These are phyloP conservation scores for Astraeus odoratus DNA, from an alignment of 768 basidiomycete species.

Conservation along the genomic window DNA sequence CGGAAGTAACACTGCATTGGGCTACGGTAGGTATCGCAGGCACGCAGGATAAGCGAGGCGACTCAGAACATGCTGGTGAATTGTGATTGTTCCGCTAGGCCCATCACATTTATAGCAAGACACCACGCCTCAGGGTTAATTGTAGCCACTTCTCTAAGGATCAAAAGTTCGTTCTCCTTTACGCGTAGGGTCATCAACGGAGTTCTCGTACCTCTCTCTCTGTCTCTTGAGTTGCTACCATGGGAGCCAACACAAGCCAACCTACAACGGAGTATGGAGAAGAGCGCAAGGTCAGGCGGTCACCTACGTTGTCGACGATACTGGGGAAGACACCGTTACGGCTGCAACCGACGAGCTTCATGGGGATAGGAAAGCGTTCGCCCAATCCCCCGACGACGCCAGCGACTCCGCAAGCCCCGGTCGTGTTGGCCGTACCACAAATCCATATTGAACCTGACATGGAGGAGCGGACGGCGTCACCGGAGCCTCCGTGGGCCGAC, in stretches of 20 bases:
- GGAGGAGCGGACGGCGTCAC: conserved; percentile 18
- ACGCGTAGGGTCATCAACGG: not conserved
- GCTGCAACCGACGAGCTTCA: conserved; percentile 14
- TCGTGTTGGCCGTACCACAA: not conserved
- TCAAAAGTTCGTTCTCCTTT: not conserved
- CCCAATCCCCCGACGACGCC: conserved; percentile 25
- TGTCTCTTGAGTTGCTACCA: conserved; percentile 1
- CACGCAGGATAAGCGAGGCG: conserved; percentile 26
- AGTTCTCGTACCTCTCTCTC: not conserved
- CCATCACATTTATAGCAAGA: conserved; percentile 16
- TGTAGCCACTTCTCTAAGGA: conserved; percentile 2
- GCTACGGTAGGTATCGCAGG: conserved; percentile 11
- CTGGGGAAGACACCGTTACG: conserved; percentile 22
- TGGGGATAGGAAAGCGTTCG: conserved; percentile 22
- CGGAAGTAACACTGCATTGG: conserved; percentile 15
- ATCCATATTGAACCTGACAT: conserved; percentile 6
- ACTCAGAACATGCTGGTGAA: conserved; percentile 9
- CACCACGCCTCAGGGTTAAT: conserved; percentile 11
- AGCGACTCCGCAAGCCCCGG: conserved; percentile 14
- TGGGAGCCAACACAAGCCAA: conserved; percentile 25
- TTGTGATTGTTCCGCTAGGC: conserved; percentile 4
- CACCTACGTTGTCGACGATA: conserved; percentile 17
- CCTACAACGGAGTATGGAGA: conserved; percentile 15
- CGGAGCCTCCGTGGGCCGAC: conserved; percentile 11
- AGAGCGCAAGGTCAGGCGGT: conserved; percentile 19